Percentiles rank a stretch among this genome's conserved stretches.
These are phyloP conservation scores for Falciphora oryzae DNA, from an alignment of 2,329 filamentous ascomycete species.

Conservation along the genomic window DNA sequence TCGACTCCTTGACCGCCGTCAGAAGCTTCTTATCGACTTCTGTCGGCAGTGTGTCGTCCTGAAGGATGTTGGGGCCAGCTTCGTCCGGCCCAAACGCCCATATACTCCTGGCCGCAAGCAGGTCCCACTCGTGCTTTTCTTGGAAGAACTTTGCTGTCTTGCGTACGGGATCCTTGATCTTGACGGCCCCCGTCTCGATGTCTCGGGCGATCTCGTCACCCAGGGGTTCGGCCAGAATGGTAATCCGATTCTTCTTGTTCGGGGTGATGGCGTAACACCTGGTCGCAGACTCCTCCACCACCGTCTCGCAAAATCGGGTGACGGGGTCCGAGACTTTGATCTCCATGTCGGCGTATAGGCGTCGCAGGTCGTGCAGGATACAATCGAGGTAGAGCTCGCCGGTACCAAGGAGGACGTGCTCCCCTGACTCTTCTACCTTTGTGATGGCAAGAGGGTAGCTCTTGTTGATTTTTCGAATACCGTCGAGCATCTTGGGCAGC, in stretches of 20 bases:
- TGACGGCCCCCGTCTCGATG: constrained; percentile 85
- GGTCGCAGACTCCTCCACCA: constrained; percentile 93
- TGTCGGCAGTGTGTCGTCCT: constrained; percentile 91
- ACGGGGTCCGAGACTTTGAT: constrained; percentile 98
- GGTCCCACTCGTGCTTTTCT: constrained; percentile 94
- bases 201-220: constrained; percentile 93
- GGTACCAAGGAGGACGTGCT: constrained; percentile 91
- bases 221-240: constrained; percentile 94
- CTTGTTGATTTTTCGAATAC: constrained; percentile 94
- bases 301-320: constrained; percentile 95
- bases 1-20: constrained; percentile 80
- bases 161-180: constrained; percentile 85
- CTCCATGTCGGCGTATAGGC: constrained; percentile 97
- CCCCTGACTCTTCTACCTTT: constrained; percentile 96
- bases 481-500: constrained; percentile 97
- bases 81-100: constrained; percentile 99
- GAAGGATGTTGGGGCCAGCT: constrained; percentile 87
- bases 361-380: constrained; percentile 87
- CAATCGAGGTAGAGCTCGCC: constrained; percentile 99
- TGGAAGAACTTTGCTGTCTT: constrained; percentile 97
- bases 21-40: constrained; percentile 93
- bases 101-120: constrained; percentile 88
- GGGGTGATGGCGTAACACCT: constrained; percentile 97
- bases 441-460: constrained; percentile 93
- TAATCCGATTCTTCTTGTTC: constrained; percentile 99